Evolutionary conservation across 2,329 filamentous ascomycete species (phyloP).

Genomic region (Exophiala sp.): DNA sequence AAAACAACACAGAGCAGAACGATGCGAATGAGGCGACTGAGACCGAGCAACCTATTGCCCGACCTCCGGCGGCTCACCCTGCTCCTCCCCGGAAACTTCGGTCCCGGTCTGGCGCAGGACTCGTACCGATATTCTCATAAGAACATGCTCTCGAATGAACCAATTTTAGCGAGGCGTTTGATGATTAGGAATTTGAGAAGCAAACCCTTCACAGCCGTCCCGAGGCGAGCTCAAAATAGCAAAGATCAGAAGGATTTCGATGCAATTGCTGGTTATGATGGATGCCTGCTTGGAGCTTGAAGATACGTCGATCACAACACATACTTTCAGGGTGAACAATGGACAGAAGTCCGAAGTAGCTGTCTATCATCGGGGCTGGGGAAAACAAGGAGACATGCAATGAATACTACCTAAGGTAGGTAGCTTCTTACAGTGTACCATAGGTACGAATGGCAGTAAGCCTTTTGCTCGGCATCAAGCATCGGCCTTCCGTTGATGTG

Average conservation of each 20-base stretch:
- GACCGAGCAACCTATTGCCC: neutral
- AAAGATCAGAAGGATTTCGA: constrained; percentile 2
- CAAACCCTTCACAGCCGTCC: neutral
- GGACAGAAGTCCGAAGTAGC: too few species aligned
- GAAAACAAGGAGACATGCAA: too few species aligned
- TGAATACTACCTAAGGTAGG: too few species aligned
- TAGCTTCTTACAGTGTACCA: too few species aligned
- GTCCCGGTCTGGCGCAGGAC: constrained; percentile 1
- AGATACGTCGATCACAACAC: neutral
- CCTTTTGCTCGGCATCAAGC: too few species aligned
- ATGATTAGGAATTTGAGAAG: neutral
- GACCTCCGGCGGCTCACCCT: neutral
- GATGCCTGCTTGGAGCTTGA: neutral
- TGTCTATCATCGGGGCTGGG: too few species aligned
- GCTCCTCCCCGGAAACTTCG: neutral
- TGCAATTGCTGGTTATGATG: neutral
- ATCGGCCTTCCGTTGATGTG: too few species aligned
- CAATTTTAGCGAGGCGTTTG: neutral
- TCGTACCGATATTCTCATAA: constrained; percentile 10
- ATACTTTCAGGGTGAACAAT: too few species aligned
- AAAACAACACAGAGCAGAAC: constrained; percentile 28
- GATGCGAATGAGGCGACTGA: neutral
- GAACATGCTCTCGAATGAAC: neutral
- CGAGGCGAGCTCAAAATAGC: neutral
- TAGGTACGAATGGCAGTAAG: too few species aligned